A percentile compares a stretch with the other conserved stretches of the same genome.
These are phyloP conservation scores for Hyphopichia wangnamkhiaoensis DNA, from an alignment of 1,139 yeast species.

Conservation along the genomic window DNA sequence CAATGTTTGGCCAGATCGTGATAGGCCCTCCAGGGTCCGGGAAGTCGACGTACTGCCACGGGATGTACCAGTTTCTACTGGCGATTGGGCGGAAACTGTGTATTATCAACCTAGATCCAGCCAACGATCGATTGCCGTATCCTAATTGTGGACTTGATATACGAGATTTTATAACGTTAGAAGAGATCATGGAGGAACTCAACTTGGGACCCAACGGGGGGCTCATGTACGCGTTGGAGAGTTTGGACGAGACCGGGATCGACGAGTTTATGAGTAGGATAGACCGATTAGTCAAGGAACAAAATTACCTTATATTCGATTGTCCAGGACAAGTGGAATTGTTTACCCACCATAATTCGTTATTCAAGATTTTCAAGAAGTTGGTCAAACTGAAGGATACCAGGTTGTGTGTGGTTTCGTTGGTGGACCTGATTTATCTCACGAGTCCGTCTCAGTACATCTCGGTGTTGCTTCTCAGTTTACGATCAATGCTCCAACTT, in stretches of 20 bases:
- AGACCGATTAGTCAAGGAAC: conserved; percentile 55
- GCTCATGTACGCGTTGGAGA: conserved; percentile 83
- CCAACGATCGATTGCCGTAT: conserved; percentile 81
- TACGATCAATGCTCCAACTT: conserved; percentile 60
- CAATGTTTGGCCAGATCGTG: conserved; percentile 81
- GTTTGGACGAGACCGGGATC: conserved; percentile 41
- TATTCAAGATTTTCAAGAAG: conserved; percentile 36
- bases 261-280: conserved; percentile 65
- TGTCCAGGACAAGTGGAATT: conserved; percentile 63
- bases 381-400: conserved; percentile 53
- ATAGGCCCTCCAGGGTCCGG: conserved; percentile 99
- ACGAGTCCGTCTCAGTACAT: conserved; percentile 89
- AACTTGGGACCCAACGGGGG: conserved; percentile 94
- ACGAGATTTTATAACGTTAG: conserved; percentile 81
- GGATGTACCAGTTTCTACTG: conserved; percentile 85
- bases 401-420: conserved; percentile 81
- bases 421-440: conserved; percentile 82
- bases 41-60: conserved; percentile 91
- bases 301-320: conserved; percentile 80
- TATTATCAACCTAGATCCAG: conserved; percentile 89
- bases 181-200: conserved; percentile 86
- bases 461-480: conserved; percentile 76
- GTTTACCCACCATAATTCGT: conserved; percentile 47
- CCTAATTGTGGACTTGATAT: conserved; percentile 80
- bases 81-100: conserved; percentile 91